Base-by-base conservation (phyloP, 495 filamentous ascomycete species). In the Podospora australis region DNA sequence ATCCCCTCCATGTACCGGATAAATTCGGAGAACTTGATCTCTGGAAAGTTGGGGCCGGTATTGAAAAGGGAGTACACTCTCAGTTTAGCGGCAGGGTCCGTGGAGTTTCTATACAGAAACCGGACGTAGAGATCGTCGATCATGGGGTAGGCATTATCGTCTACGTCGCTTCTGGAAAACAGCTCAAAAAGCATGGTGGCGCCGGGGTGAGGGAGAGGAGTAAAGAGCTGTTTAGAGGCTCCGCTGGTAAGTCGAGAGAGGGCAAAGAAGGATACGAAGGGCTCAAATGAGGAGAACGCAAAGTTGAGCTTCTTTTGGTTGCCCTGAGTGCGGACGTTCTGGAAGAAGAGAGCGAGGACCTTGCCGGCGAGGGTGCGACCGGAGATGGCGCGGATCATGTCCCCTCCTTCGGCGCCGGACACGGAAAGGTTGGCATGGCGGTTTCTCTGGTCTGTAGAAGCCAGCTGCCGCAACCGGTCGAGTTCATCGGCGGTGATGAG, bases 161-260 rank as follows among this genome's bases (percentile, higher is more conserved):
- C 48, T 16, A 48, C 20, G 16, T 58, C 59, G n/a, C 22, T 16
- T 6, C 60, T 52, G 24, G 57, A 64, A 49, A 67, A 70, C 17
- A 74, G 50, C 53, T 74, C 70, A 36, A 74, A 70, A 6, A 67
- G 51, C 56, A 74, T 64, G 10, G 65, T 59, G 1, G 67, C 55
- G 14, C 70, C 70, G 2, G 66, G 66, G 9, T 55, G 28, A 6
- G 70, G 70, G 17, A 74, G 62, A 3, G 48, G 43, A 4, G 34
- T 23, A 51, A 71, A 71, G 3, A 48, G 20, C 17, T 30, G 26
- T 9, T 39, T 46, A 1, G 56, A 49, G 6, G 58, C 19, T 0
- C 55, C 60, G 5, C 34, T 35, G 4, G 45, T 22, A 21, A 70
- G 57, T 3, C 56, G 44, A 0, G 68, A 52, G 2, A 74, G 54